A percentile compares a stretch with the other conserved stretches of the same genome.
phyloP scores from a whole-genome alignment of 2,329 filamentous ascomycete species.

The Hymenoscyphus repandus region DNA sequence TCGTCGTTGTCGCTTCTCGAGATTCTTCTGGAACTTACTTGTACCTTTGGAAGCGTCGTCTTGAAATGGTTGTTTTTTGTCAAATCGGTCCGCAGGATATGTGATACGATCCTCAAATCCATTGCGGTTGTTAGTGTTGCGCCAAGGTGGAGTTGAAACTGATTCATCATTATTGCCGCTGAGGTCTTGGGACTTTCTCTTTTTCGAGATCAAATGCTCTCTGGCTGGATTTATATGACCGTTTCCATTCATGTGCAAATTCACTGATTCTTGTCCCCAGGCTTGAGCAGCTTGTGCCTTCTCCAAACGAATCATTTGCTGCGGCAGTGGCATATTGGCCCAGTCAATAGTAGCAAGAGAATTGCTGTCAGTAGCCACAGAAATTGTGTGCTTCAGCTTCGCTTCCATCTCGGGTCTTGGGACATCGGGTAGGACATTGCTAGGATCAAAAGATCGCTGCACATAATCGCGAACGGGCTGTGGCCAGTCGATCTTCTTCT shows the following conservation, averaged over 20 bases:
- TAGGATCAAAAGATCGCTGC: constrained; percentile 75
- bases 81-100: constrained; percentile 30
- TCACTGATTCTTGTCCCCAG: constrained; percentile 28
- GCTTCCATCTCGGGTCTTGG: constrained; percentile 67
- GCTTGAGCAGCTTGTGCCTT: constrained; percentile 45
- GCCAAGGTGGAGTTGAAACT: constrained; percentile 62
- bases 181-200: constrained; percentile 73
- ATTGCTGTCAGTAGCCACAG: constrained; percentile 68
- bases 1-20: constrained; percentile 85
- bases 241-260: constrained; percentile 20
- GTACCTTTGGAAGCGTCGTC: constrained; percentile 45
- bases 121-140: constrained; percentile 55
- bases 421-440: constrained; percentile 61
- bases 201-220: constrained; percentile 46
- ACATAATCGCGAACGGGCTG: constrained; percentile 82
- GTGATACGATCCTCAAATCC: constrained; percentile 72
- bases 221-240: constrained; percentile 13
- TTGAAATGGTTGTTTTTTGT: constrained; percentile 42
- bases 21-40: constrained; percentile 86
- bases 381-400: constrained; percentile 83
- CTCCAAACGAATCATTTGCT: constrained; percentile 66
- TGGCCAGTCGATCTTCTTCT: constrained; percentile 67
- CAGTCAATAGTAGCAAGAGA: constrained; percentile 73
- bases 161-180: constrained; percentile 48
- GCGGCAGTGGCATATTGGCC: constrained; percentile 77